Conservation (phyloP, 1,284 basidiomycete genomes). For the Mrakiaceae sp. region DNA sequence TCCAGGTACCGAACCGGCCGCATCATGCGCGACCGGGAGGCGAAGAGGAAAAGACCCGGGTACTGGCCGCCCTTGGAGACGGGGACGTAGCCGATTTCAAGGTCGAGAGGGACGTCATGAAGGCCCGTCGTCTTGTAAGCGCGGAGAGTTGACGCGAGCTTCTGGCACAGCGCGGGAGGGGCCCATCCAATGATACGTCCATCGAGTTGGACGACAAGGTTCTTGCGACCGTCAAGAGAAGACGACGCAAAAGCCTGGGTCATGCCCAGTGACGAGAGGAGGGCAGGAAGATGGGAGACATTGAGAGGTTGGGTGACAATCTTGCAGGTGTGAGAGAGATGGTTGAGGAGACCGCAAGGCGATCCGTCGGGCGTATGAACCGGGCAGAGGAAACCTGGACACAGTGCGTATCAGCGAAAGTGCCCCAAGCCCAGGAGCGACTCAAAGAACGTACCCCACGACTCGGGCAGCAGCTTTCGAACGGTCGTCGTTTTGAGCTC, state of each 20-base stretch:
- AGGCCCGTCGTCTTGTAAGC: conserved; percentile 90
- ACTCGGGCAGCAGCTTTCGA: conserved; percentile 91
- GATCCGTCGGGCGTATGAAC: conserved; percentile 98
- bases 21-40: conserved; percentile 88
- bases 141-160: conserved; percentile 73
- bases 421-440: neutral
- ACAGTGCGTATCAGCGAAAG: neutral
- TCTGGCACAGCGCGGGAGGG: conserved; percentile 56
- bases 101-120: conserved; percentile 74
- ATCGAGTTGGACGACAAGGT: conserved; percentile 85
- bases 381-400: conserved; percentile 83
- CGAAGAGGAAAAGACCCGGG: conserved; percentile 90
- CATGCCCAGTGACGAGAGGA: conserved; percentile 88
- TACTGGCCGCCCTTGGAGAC: conserved; percentile 89
- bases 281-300: conserved; percentile 64
- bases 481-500: conserved; percentile 98
- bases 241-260: conserved; percentile 70
- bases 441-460: conserved; percentile 62
- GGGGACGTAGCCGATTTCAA: conserved; percentile 91
- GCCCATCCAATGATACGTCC: conserved; percentile 96
- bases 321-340: conserved; percentile 86
- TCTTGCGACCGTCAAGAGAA: conserved; percentile 62
- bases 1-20: conserved; percentile 84
- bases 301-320: conserved; percentile 71
- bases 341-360: conserved; percentile 95